phyloP scores from a whole-genome alignment of 164 flowering plant species.

The Litsea cubeba region DNA sequence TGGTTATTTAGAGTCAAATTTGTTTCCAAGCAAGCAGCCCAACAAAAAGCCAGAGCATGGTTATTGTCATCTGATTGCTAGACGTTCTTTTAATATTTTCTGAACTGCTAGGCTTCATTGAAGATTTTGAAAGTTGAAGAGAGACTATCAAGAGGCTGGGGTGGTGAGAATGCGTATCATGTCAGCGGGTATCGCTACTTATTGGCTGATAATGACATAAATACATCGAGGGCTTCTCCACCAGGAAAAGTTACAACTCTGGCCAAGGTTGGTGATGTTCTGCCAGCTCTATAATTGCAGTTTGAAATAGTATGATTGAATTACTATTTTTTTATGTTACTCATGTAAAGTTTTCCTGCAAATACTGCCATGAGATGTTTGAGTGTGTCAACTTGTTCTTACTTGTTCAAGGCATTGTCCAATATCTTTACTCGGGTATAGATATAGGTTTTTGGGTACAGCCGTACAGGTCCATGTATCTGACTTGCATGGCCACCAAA shows the following conservation, averaged over 20 bases:
- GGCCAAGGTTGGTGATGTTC: constrained; percentile 53
- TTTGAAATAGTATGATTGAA: neutral
- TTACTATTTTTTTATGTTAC: neutral
- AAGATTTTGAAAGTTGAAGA: constrained; percentile 85
- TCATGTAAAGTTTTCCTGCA: too few relatives aligned
- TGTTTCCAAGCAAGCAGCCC: too few relatives aligned
- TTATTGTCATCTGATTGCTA: neutral
- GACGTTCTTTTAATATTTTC: neutral
- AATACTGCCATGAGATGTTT: neutral
- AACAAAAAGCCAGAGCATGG: too few relatives aligned
- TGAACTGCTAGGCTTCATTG: constrained; percentile 53
- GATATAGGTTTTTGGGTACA: too few relatives aligned
- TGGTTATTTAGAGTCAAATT: too few relatives aligned
- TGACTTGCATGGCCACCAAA: too few relatives aligned
- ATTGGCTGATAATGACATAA: constrained; percentile 65
- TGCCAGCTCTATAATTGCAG: neutral
- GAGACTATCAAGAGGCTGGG: constrained; percentile 93
- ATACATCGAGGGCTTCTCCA: constrained; percentile 87
- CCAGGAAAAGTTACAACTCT: constrained; percentile 87
- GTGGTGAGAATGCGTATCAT: constrained; percentile 98
- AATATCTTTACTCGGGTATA: too few relatives aligned
- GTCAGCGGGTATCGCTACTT: constrained; percentile 92
- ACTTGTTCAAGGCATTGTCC: too few relatives aligned
- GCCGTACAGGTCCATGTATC: too few relatives aligned
- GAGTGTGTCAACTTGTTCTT: neutral